These are phyloP conservation scores for Rhizoclosmatium globosum DNA, from an alignment of 192 early-diverging fungal genomes.

Conservation along the genomic window DNA sequence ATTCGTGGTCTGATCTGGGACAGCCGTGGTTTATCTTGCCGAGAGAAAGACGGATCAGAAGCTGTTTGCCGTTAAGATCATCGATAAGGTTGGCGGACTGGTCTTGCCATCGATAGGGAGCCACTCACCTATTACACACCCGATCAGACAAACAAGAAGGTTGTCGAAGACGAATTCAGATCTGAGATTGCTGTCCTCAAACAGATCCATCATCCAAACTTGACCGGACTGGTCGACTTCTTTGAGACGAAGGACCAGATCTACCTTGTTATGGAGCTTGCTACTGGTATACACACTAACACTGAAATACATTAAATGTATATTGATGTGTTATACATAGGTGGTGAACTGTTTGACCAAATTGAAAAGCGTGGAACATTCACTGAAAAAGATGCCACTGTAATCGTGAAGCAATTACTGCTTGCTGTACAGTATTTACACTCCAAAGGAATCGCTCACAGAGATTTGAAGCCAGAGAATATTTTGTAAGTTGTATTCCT, in stretches of 20 bases:
- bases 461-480: conserved; percentile 67
- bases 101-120: not conserved
- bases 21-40: conserved; percentile 24
- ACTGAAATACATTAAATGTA: not conserved
- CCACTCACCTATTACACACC: not conserved
- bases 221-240: conserved; percentile 52
- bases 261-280: conserved; percentile 60
- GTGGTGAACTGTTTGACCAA: conserved; percentile 67
- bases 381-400: conserved; percentile 59
- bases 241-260: conserved; percentile 49
- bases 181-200: conserved; percentile 77
- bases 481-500: conserved; percentile 46
- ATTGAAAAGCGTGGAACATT: conserved; percentile 60
- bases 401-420: conserved; percentile 55
- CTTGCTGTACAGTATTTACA: conserved; percentile 60
- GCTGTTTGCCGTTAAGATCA: conserved; percentile 74
- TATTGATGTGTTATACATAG: conserved; percentile 28
- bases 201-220: conserved; percentile 56
- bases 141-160: conserved; percentile 17
- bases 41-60: conserved; percentile 15
- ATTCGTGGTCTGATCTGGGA: not conserved
- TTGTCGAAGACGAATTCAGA: conserved; percentile 67
- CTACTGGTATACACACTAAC: conserved; percentile 42
- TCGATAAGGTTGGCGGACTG: conserved; percentile 61
- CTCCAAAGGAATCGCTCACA: conserved; percentile 50